phyloP scores from a whole-genome alignment of 2,329 filamentous ascomycete species.

The Alternaria dauci region DNA sequence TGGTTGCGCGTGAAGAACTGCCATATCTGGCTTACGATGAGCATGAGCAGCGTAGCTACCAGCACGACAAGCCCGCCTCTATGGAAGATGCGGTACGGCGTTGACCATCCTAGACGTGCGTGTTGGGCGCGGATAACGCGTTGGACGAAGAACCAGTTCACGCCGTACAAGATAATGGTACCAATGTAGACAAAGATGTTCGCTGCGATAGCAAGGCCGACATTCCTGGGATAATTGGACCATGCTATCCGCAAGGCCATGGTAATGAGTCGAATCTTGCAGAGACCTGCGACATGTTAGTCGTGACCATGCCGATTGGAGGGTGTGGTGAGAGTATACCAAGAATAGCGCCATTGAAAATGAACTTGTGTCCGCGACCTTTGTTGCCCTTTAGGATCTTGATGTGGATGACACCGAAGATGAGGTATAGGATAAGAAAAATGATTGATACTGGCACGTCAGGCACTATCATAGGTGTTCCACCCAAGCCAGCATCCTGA shows the following conservation, averaged over 20 bases:
- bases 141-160: constrained; percentile 82
- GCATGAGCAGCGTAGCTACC: constrained; percentile 68
- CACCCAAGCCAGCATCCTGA: constrained; percentile 37
- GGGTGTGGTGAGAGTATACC: constrained; percentile 36
- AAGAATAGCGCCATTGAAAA: constrained; percentile 54
- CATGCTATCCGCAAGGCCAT: constrained; percentile 53
- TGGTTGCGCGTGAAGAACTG: constrained; percentile 71
- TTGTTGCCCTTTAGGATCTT: constrained; percentile 53
- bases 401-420: constrained; percentile 53
- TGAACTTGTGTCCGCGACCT: constrained; percentile 53
- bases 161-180: constrained; percentile 77
- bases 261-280: constrained; percentile 55
- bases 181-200: constrained; percentile 77
- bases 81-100: constrained; percentile 58
- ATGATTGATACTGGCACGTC: constrained; percentile 54
- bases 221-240: constrained; percentile 49
- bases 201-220: constrained; percentile 65
- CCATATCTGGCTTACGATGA: constrained; percentile 71
- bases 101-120: constrained; percentile 74
- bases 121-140: constrained; percentile 78
- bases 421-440: constrained; percentile 54
- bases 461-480: constrained; percentile 38
- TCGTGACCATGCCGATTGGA: neutral
- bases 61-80: constrained; percentile 63
- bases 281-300: constrained; percentile 50